Evolutionary conservation across 768 basidiomycete genomes (phyloP).

Genomic region (Suillus brevipes): DNA sequence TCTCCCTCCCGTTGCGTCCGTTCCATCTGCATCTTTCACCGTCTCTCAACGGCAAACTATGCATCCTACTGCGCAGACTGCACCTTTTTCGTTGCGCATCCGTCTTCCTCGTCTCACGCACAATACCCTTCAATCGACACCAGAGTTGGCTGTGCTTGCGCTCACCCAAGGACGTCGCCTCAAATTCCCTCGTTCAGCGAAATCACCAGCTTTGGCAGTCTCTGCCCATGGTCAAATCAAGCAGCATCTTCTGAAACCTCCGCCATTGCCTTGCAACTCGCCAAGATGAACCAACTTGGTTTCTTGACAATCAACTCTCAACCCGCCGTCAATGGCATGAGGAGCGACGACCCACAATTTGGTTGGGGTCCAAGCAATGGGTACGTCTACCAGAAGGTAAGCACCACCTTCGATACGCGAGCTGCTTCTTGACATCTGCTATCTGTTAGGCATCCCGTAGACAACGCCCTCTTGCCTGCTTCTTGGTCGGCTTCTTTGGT

Average conservation of each 20-base stretch:
- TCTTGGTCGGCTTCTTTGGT: conserved; percentile 92
- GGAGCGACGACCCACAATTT: conserved; percentile 80
- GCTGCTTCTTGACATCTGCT: conserved; percentile 7
- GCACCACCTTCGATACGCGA: conserved; percentile 8
- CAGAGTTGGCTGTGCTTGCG: too few relatives aligned
- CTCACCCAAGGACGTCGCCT: too few relatives aligned
- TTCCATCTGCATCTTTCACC: too few relatives aligned
- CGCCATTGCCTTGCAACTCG: conserved; percentile 74
- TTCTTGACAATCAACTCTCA: conserved; percentile 98
- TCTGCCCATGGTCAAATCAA: conserved; percentile 96
- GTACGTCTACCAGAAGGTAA: conserved; percentile 93
- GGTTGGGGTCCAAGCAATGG: conserved; percentile 96
- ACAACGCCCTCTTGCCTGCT: conserved; percentile 86
- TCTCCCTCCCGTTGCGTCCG: too few relatives aligned
- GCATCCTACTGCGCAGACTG: too few relatives aligned
- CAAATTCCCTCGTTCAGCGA: too few relatives aligned
- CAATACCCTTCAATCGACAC: too few relatives aligned
- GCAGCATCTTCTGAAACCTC: conserved; percentile 82
- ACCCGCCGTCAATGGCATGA: conserved; percentile 88
- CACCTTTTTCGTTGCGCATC: too few relatives aligned
- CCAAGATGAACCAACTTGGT: conserved; percentile 85
- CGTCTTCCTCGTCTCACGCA: too few relatives aligned
- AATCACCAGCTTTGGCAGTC: too few relatives aligned
- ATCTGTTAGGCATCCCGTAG: conserved; percentile 72
- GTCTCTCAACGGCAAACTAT: too few relatives aligned